Conservation (phyloP, 495 filamentous ascomycete genomes). For the Achaetomiella virescens region DNA sequence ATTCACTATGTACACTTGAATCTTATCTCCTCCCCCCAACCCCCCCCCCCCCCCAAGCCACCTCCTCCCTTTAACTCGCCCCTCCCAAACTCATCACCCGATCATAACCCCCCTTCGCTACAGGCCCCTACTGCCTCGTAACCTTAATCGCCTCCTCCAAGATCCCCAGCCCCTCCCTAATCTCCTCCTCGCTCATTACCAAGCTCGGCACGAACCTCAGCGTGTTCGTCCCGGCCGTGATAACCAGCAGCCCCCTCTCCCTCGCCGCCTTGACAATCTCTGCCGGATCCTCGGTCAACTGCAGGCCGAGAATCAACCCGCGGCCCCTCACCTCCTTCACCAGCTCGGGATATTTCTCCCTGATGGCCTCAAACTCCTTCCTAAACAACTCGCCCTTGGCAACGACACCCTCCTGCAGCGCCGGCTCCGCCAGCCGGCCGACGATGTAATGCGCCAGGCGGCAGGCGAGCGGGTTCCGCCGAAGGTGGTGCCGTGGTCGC, state of each 20-base stretch:
- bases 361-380: conserved; percentile 56
- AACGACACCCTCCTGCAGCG: conserved; percentile 58
- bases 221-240: conserved; percentile 86
- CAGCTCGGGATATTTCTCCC: conserved; percentile 60
- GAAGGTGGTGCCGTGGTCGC: conserved; percentile 96
- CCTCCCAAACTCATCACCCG: too few relatives aligned
- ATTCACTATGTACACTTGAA: too few relatives aligned
- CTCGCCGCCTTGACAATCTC: conserved; percentile 74
- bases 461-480: conserved; percentile 86
- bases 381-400: conserved; percentile 60
- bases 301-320: conserved; percentile 79
- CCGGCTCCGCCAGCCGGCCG: conserved; percentile 57
- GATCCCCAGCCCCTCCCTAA: conserved; percentile 66
- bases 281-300: conserved; percentile 64
- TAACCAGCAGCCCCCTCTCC: conserved; percentile 82
- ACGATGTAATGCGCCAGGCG: conserved; percentile 81
- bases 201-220: conserved; percentile 80
- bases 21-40: too few relatives aligned
- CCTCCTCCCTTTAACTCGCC: too few relatives aligned
- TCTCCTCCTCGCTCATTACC: conserved; percentile 68
- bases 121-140: conserved; percentile 17
- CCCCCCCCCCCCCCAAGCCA: too few relatives aligned
- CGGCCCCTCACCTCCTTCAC: conserved; percentile 74
- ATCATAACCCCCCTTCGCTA: background rate
- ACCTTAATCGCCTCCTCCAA: conserved; percentile 65